Base-by-base conservation (phyloP, 2,329 filamentous ascomycete species). In the Aspergillus quadrilineatus region DNA sequence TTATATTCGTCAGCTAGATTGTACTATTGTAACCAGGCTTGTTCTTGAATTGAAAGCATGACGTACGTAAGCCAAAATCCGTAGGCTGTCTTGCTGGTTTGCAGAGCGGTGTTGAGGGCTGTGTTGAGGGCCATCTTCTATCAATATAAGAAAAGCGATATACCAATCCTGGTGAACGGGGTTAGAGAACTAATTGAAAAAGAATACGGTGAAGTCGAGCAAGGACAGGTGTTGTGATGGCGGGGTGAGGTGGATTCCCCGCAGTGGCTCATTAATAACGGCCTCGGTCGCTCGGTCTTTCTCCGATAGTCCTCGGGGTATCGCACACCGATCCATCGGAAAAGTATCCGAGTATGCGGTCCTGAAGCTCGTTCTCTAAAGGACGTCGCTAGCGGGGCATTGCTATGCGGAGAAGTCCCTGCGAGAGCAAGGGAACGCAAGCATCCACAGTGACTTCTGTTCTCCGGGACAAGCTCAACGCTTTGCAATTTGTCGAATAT, bases 31-130 rank as follows among this genome's bases (percentile, higher is more conserved):
- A 7, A 9, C 17, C 3, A 22, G n/a, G 15, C 39, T 22, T 15
- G n/a, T 17, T 6, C 8, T 4, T 22, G 39, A 14, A 29, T 39
- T 41, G 26, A 34, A 14, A 43, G 43, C 29, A 17, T 7, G 29
- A 70, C 69, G 60, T 69, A 72, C 70, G 70, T 72, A 50, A 72
- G 65, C 70, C 70, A 72, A 63, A 72, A 72, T 28, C 70, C 70
- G 37, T 64, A 70, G 28, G 70, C 60, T 5, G 61, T 60, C 0
- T 58, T 54, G 2, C 58, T 37, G 37, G 43, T 52, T 50, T 62
- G 44, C 4, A 67, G 49, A 6, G 58, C 57, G 3, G 59, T 47
- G 26, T 57, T 51, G 39, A 68, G 49, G 6, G 64, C 55, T 9
- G 60, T 57, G 28, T 50, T 48, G 50, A 63, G 48, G 26, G 62